A percentile compares a stretch with the other conserved stretches of the same genome.
These are phyloP conservation scores for Pontederia paniculata DNA, from an alignment of 176 grass and related monocot species.

Conservation along the genomic window DNA sequence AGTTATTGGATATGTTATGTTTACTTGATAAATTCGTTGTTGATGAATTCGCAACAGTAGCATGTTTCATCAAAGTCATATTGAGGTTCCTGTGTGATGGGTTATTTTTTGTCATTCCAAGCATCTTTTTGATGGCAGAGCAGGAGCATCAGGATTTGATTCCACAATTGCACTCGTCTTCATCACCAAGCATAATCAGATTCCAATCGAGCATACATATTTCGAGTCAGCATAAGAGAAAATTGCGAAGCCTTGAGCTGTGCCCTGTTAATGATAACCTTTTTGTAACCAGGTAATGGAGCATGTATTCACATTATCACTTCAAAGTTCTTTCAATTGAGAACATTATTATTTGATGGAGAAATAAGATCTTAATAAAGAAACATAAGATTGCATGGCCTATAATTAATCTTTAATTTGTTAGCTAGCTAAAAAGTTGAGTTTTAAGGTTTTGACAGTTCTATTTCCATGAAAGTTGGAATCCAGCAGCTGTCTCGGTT, in stretches of 20 bases:
- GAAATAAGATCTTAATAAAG: no score
- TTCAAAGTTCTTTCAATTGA: no score
- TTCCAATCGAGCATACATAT: slow-evolving; percentile 42
- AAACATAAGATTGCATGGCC: no score
- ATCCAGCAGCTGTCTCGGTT: no score
- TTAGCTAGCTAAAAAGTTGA: no score
- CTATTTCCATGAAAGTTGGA: no score
- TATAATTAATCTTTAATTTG: no score
- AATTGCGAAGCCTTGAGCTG: slow-evolving; percentile 79
- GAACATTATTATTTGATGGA: no score
- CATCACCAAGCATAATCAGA: slow-evolving; percentile 36
- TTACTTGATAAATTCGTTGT: no score
- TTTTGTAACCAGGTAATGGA: slow-evolving; percentile 63
- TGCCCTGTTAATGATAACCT: slow-evolving; percentile 77
- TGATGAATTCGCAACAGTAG: neutral
- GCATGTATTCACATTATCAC: neutral
- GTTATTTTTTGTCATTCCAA: neutral
- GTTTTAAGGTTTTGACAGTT: no score
- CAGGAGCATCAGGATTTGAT: slow-evolving; percentile 68
- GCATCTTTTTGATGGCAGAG: slow-evolving; percentile 28
- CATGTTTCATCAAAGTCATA: neutral
- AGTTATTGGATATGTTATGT: no score
- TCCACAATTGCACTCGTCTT: slow-evolving; percentile 35
- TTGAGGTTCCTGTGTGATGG: neutral
- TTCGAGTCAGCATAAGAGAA: slow-evolving; percentile 75